A percentile compares a stretch with the other conserved stretches of the same genome.
phyloP scores from a whole-genome alignment of 495 filamentous ascomycete genomes.

The Parathielavia hyrcaniae region DNA sequence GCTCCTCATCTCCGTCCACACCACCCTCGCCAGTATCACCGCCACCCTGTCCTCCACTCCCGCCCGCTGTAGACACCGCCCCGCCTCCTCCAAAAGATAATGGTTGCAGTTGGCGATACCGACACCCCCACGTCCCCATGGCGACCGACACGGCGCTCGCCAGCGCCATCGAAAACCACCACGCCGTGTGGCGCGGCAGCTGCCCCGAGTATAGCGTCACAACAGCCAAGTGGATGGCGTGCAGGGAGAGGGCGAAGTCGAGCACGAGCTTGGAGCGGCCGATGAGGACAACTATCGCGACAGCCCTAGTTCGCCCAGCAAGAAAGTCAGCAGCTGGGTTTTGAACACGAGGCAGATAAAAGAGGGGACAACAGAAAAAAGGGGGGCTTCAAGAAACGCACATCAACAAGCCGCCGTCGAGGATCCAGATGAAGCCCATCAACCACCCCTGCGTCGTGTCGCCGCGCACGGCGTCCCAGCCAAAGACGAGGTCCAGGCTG shows the following conservation, averaged over 20 bases:
- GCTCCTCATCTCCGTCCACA: constrained; percentile 21
- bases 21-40: constrained; percentile 28
- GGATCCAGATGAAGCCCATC: constrained; percentile 77
- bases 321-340: constrained; percentile 4
- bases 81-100: constrained; percentile 72
- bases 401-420: constrained; percentile 67
- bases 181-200: constrained; percentile 68
- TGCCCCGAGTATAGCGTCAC: constrained; percentile 66
- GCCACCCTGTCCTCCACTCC: constrained; percentile 1
- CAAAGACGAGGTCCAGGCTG: constrained; percentile 62
- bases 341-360: neutral
- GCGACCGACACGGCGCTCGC: constrained; percentile 64
- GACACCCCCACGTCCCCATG: constrained; percentile 83
- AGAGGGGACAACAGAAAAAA: no score
- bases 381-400: constrained; percentile 40
- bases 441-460: constrained; percentile 94
- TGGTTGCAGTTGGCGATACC: constrained; percentile 78
- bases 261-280: constrained; percentile 84
- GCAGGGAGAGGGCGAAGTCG: constrained; percentile 87
- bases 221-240: constrained; percentile 76
- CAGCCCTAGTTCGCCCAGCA: constrained; percentile 46
- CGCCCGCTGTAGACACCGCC: constrained; percentile 17
- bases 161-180: constrained; percentile 75
- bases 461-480: constrained; percentile 74
- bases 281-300: constrained; percentile 73